Evolutionary conservation across 2,329 filamentous ascomycete genomes (phyloP), one percentile per base, ranked within the genome.

Genomic region (Exophiala xenobiotica): DNA sequence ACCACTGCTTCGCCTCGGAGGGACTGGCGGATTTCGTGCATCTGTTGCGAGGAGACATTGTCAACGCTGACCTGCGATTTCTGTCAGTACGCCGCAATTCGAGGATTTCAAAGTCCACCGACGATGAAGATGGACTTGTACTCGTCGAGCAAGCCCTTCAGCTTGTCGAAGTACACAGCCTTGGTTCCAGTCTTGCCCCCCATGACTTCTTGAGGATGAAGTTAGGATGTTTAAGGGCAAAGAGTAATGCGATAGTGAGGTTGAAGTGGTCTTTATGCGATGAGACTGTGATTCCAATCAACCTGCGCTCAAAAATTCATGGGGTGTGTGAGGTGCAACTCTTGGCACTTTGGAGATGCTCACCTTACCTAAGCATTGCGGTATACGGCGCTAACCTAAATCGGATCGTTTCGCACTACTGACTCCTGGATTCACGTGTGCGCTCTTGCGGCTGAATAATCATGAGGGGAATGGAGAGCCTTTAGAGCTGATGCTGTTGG

Each of bases 41-140:
- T 99, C 86, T 99, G 95, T 86, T 99, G 93, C 67, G 93, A 99
- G 77, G 87, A 90, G 85, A 99, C 93, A 99, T 97, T 99, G 90
- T 97, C 59, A 49, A 62, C 61, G 48, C 55, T 60, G 76, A 96
- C 91, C 56, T 56, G 46, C 14, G 20, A 20, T 16, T 37, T 20
- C 23, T 33, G 47, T 58, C 48, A 58, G 39, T 43, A 37, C n/a
- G 24, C n/a, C n/a, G n/a, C n/a, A n/a, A 37, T 19, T n/a, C 14
- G 16, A 6, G 6, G 38, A 14, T 24, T 48, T 24, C 18, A 31
- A 7, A 27, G 22, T 27, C 6, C 18, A 59, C 54, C 51, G 51
- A 46, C 91, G 76, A 99, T 91, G 89, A 99, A 97, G 81, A 97
- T 88, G 71, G 88, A 92, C 76, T 84, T 85, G 87, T 95, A 97